phyloP scores from a whole-genome alignment of 2,329 filamentous ascomycete species.

The Phoma sp. region DNA sequence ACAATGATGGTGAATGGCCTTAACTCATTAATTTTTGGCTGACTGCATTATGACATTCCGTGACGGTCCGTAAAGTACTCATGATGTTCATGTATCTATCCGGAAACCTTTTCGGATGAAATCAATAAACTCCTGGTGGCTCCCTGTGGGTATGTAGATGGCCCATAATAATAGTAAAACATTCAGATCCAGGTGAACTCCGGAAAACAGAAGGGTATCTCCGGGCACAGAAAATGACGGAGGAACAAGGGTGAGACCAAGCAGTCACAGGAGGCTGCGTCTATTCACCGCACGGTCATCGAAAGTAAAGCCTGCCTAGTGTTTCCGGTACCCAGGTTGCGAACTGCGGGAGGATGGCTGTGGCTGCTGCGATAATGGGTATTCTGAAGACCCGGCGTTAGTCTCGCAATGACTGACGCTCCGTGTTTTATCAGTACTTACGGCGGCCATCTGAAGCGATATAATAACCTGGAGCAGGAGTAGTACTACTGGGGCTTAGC shows the following conservation, averaged over 20 bases:
- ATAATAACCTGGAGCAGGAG: slow-evolving; percentile 44
- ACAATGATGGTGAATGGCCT: slow-evolving; percentile 9
- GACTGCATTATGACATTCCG: slow-evolving; percentile 18
- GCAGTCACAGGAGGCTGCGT: slow-evolving; percentile 25
- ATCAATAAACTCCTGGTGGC: slow-evolving; percentile 30
- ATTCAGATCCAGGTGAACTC: slow-evolving; percentile 41
- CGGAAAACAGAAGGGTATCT: slow-evolving; percentile 46
- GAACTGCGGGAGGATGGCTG: slow-evolving; percentile 31
- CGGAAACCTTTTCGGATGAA: slow-evolving; percentile 32
- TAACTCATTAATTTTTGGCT: slow-evolving; percentile 16
- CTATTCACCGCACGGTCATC: slow-evolving; percentile 6
- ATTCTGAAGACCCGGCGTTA: slow-evolving; percentile 38
- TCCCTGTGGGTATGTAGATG: slow-evolving; percentile 32
- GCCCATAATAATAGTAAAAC: slow-evolving; percentile 36
- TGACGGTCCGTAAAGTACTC: slow-evolving; percentile 6
- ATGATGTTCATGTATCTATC: slow-evolving; percentile 21
- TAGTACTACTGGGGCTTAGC: slow-evolving; percentile 47
- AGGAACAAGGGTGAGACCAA: slow-evolving; percentile 37
- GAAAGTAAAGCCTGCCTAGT: slow-evolving; percentile 11
- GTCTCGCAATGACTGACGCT: slow-evolving; percentile 6
- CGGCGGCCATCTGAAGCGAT: slow-evolving; percentile 47
- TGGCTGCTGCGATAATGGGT: slow-evolving; percentile 39
- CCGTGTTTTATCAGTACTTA: slow-evolving; percentile 31
- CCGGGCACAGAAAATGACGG: slow-evolving; percentile 40
- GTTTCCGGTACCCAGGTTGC: slow-evolving; percentile 30